phyloP scores from a whole-genome alignment of 768 basidiomycete species.

The Suillus ampliporus region DNA sequence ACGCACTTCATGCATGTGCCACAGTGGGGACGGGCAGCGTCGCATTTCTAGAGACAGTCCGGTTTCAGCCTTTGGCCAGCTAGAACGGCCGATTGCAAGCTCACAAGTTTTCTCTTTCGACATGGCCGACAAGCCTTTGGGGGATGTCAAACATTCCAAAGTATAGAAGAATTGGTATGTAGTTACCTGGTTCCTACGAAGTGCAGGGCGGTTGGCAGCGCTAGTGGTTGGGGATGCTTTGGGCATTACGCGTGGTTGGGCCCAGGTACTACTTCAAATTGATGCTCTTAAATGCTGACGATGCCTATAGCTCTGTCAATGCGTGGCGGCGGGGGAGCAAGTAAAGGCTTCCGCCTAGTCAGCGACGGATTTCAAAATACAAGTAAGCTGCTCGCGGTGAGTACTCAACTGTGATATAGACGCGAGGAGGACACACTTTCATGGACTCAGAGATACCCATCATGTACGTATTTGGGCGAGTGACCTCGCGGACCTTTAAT shows the following conservation, averaged over 20 bases:
- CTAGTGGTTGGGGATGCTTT: slow-evolving; percentile 51
- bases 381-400: neutral
- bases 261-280: no score
- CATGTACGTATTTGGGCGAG: slow-evolving; percentile 5
- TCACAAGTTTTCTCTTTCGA: slow-evolving; percentile 82
- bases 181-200: slow-evolving; percentile 79
- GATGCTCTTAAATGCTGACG: neutral
- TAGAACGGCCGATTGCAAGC: slow-evolving; percentile 29
- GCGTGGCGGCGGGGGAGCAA: neutral
- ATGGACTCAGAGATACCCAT: neutral
- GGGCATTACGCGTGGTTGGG: slow-evolving; percentile 59
- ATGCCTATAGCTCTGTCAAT: neutral
- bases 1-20: slow-evolving; percentile 83
- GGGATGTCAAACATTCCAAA: neutral
- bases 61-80: slow-evolving; percentile 9
- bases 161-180: no score
- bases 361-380: neutral
- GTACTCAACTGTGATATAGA: neutral
- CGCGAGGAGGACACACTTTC: neutral
- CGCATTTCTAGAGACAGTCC: slow-evolving; percentile 70
- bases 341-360: neutral
- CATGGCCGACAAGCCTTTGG: slow-evolving; percentile 79
- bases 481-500: slow-evolving; percentile 10
- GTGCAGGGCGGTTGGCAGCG: slow-evolving; percentile 58
- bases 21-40: slow-evolving; percentile 86